Conservation (phyloP, 1,284 basidiomycete species). For the Cutaneotrichosporon daszewskae region DNA sequence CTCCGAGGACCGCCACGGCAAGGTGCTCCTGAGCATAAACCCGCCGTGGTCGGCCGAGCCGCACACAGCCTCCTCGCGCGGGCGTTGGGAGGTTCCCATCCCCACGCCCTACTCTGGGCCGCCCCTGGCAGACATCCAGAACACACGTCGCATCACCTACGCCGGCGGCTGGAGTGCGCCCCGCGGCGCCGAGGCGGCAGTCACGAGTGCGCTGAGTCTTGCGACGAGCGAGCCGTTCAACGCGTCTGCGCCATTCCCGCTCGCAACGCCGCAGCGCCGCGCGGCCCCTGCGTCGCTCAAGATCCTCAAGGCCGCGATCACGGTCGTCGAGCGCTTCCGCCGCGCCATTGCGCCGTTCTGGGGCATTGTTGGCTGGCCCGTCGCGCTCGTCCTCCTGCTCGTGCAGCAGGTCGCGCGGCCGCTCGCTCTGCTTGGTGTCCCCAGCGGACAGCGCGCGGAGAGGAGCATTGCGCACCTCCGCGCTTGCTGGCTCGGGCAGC, state of each 20-base stretch:
- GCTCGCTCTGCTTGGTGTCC: no score
- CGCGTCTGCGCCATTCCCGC: slow-evolving; percentile 43
- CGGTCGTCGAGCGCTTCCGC: slow-evolving; percentile 3
- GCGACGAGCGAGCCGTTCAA: slow-evolving; percentile 36
- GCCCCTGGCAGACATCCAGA: slow-evolving; percentile 54
- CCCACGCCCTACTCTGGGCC: background rate
- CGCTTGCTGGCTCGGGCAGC: no score
- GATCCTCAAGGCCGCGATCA: no score
- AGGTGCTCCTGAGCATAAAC: background rate
- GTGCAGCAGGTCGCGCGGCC: background rate
- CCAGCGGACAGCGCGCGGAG: no score
- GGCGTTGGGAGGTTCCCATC: background rate
- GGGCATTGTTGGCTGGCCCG: slow-evolving; percentile 9
- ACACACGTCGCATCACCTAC: slow-evolving; percentile 60
- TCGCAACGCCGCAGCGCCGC: background rate
- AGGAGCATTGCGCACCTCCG: no score
- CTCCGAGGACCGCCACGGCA: no score
- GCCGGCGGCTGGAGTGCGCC: slow-evolving; percentile 69
- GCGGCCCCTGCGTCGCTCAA: no score
- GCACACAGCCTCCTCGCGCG: background rate
- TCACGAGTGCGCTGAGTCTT: slow-evolving; percentile 53
- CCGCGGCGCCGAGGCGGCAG: slow-evolving; percentile 76
- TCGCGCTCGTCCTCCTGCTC: slow-evolving; percentile 6
- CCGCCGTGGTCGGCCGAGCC: background rate
- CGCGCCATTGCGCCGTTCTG: slow-evolving; percentile 3